These are phyloP conservation scores for Gnomoniopsis smithogilvyi DNA, from an alignment of 2,329 filamentous ascomycete species.

Conservation along the genomic window DNA sequence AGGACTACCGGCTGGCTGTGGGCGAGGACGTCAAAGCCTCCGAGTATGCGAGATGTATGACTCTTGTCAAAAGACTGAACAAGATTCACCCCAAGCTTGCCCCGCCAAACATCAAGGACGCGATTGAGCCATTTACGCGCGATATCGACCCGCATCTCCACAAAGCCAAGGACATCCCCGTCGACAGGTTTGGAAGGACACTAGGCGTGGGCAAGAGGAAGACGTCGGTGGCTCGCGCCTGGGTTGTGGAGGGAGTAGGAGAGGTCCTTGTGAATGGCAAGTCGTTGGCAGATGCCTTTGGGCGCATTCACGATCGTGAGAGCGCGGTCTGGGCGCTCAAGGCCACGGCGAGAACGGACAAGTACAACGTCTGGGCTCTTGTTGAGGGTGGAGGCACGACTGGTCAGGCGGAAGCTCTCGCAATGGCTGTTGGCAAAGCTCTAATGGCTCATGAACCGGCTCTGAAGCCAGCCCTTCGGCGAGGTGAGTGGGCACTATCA, in stretches of 20 bases:
- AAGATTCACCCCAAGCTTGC: constrained; percentile 77
- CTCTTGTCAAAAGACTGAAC: constrained; percentile 76
- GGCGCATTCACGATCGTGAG: constrained; percentile 87
- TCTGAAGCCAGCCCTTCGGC: constrained; percentile 80
- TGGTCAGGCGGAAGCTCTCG: constrained; percentile 92
- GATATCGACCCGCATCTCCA: constrained; percentile 69
- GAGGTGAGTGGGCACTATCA: constrained; percentile 61
- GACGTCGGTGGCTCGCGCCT: constrained; percentile 79
- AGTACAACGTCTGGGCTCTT: constrained; percentile 93
- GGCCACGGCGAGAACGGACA: constrained; percentile 78
- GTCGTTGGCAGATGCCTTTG: constrained; percentile 77
- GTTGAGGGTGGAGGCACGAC: constrained; percentile 87
- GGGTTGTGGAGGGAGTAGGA: constrained; percentile 87
- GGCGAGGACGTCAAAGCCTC: constrained; percentile 72
- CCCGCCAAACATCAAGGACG: constrained; percentile 63
- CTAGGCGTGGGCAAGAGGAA: constrained; percentile 84
- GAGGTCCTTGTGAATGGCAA: constrained; percentile 90
- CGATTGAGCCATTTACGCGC: constrained; percentile 69
- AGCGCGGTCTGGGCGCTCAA: constrained; percentile 91
- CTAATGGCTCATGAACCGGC: constrained; percentile 88
- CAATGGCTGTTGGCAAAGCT: constrained; percentile 83
- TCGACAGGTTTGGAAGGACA: constrained; percentile 77
- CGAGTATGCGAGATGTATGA: constrained; percentile 75
- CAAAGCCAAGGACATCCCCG: constrained; percentile 55
- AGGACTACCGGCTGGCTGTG: constrained; percentile 68